Evolutionary conservation across 805 yeast genomes (phyloP).

Genomic region (Hanseniaspora pseudoguilliermondii): DNA sequence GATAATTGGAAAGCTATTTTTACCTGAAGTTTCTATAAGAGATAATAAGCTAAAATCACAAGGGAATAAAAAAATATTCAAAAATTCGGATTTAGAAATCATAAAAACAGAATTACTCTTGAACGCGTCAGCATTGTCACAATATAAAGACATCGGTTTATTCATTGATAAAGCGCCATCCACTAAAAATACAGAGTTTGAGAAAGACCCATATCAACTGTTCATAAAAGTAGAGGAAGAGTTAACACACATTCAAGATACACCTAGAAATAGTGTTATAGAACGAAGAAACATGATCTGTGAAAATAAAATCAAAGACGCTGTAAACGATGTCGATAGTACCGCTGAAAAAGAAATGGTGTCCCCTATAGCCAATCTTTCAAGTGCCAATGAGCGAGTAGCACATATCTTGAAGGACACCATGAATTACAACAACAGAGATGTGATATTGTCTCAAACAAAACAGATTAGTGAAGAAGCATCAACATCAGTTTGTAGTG

Average conservation of each 20-base stretch:
- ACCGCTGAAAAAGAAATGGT: background rate
- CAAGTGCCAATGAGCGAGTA: slow-evolving; percentile 2
- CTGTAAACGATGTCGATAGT: background rate
- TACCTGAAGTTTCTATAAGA: background rate
- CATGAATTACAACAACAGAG: slow-evolving; percentile 1
- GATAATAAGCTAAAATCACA: background rate
- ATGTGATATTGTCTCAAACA: background rate
- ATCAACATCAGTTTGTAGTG: background rate
- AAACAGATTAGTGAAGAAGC: background rate
- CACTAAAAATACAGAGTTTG: background rate
- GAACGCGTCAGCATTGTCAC: background rate
- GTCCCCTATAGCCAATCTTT: background rate
- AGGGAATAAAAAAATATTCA: slow-evolving; percentile 1
- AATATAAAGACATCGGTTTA: background rate
- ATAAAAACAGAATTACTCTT: background rate
- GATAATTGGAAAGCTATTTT: background rate
- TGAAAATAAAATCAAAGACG: background rate
- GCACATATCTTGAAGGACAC: background rate
- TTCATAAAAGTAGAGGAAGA: background rate
- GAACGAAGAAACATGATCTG: background rate
- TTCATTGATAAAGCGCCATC: background rate
- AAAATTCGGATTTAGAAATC: slow-evolving; percentile 12
- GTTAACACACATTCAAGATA: background rate
- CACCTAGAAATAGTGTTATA: background rate
- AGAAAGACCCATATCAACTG: background rate